Evolutionary conservation across 495 filamentous ascomycete species (phyloP), one percentile per base, ranked within the genome.

Genomic region (Aspergillus baeticus): DNA sequence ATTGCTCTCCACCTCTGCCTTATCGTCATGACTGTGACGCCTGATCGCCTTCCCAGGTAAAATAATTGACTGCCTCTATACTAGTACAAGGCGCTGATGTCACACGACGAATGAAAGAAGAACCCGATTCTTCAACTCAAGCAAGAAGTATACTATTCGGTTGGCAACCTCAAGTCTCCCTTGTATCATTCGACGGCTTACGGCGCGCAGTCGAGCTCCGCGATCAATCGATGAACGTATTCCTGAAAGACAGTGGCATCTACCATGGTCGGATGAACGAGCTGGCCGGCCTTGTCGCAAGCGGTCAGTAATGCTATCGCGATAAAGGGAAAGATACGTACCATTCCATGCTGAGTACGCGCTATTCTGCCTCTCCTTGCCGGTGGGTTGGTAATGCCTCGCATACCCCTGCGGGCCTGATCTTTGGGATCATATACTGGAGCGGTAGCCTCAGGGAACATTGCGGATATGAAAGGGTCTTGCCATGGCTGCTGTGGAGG

Each of bases 231-330:
- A 29, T 50, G 34, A 23, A 50, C 47, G 23, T 50, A 50, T 26
- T 50, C 47, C 15, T 50, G 47, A 21, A 38, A 50, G 6, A 50
- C 17, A 26, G 33, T 18, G 7, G 52, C 52, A 21, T 55, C 52
- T 18, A 55, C 52, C 31, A 55, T 5, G 0, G 33, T 36, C 14
- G 42, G 52, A 21, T 55, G 52, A 6, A 55, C 43, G 15, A 31
- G 20, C n/a, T 50, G 47, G 8, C 6, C 47, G 10, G 36, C 18
- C 47, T 50, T 18, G 4, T 46, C 22, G 31, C 5, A 44, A 22
- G 41, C 4, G 1, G n/a, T 41, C 26, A 35, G 46, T 10, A 36
- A 17, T 34, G 15, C 5, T 36, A 36, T 36, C 31, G 35, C 14
- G 8, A 13, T 10, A 5, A 17, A 49, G 14, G 15, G 29, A 21